Evolutionary conservation across 768 basidiomycete genomes (phyloP).

Genomic region (Tricholomella constricta): DNA sequence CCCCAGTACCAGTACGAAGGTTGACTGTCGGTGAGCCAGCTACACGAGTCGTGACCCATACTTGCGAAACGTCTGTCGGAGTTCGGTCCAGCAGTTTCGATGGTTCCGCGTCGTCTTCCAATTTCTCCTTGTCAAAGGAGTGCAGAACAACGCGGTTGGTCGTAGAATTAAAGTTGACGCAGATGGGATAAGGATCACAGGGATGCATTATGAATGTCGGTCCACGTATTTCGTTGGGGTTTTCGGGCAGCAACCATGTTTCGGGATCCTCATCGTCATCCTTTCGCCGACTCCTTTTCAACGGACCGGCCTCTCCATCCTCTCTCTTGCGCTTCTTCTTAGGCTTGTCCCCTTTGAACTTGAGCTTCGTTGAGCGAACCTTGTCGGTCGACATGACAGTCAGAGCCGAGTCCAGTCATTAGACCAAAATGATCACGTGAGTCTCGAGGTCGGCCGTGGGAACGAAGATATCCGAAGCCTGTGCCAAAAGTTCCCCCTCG

Average conservation of each 20-base stretch:
- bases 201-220: conserved; percentile 88
- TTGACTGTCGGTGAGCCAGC: conserved; percentile 86
- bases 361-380: conserved; percentile 74
- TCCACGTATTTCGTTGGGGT: conserved; percentile 74
- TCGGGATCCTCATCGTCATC: conserved; percentile 68
- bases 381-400: conserved; percentile 39
- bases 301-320: conserved; percentile 46
- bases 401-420: not conserved
- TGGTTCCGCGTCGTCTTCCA: conserved; percentile 46
- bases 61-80: conserved; percentile 83
- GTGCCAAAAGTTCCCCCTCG: conserved; percentile 39
- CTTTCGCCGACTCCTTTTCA: conserved; percentile 48
- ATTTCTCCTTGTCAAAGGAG: conserved; percentile 59
- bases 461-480: conserved; percentile 25
- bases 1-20: conserved; percentile 82
- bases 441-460: conserved; percentile 34
- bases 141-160: conserved; percentile 71
- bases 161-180: conserved; percentile 76
- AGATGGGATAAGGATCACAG: conserved; percentile 76
- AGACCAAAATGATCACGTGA: conserved; percentile 31
- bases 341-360: conserved; percentile 86
- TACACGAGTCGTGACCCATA: conserved; percentile 89
- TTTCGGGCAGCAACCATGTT: conserved; percentile 78
- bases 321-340: conserved; percentile 82
- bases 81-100: conserved; percentile 59